Base-by-base conservation (phyloP, 176 grass and related monocot genomes). In the Avena insularis region DNA sequence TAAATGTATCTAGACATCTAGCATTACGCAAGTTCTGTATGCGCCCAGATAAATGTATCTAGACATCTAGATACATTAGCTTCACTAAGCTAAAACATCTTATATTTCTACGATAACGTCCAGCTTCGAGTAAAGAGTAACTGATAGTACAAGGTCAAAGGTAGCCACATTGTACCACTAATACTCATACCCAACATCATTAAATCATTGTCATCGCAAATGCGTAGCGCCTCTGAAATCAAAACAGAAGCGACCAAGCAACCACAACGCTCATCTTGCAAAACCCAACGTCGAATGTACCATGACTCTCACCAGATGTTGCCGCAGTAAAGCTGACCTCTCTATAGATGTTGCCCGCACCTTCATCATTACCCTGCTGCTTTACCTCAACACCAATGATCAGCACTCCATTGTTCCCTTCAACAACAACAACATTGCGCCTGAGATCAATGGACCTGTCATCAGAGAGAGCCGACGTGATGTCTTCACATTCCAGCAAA, bases 221-320 rank as follows among this genome's bases (percentile, higher is more conserved):
- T 35, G 43, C 43, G 8, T 51, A 51, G 7, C 12, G 49, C 13
- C 13, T 13, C 13, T 9, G 1, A 51, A 11, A 66, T 66, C 63
- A 66, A 46, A 73, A 20, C 19, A 75, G 2, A 3, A 75, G 71
- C 46, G 71, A 75, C 71, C 71, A 75, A 7, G 71, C 9, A 74
- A 74, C 71, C 43, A 48, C 71, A 49, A 74, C 16, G 17, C 67
- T 71, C 67, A 71, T 71, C 46, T 6, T 48, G 46, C 71, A 75
- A 75, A 75, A 75, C 2, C 71, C 71, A 51, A 75, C 20, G 8
- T 75, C 46, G 12, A 75, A 1, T 23, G n/a, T 75, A 7, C 5
- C 71, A 75, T 50, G 46, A 6, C n/a, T 75, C 71, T 20, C 46
- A 2, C n/a, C 71, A 75, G 11, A 75, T 50, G 4, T 75, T 75